Evolutionary conservation across 768 basidiomycete species (phyloP).

Genomic region (Xerocomellus dryophilus): DNA sequence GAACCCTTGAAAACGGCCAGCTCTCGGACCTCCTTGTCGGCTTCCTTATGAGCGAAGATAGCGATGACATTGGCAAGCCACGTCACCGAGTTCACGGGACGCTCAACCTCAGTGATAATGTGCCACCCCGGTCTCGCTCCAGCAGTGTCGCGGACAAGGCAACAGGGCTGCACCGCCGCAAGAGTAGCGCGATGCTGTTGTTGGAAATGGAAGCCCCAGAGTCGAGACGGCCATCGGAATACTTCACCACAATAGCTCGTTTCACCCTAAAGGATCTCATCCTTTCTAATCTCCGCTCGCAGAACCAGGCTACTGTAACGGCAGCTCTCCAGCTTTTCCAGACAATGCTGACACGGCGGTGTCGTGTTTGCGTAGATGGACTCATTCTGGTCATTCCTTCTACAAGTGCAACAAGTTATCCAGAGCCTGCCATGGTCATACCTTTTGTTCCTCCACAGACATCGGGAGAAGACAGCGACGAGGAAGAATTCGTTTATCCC

Average conservation of each 20-base stretch:
- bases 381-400: constrained; percentile 71
- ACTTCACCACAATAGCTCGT: constrained; percentile 83
- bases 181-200: constrained; percentile 90
- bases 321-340: constrained; percentile 81
- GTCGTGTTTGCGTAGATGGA: constrained; percentile 59
- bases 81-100: constrained; percentile 41
- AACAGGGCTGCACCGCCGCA: constrained; percentile 54
- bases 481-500: constrained; percentile 47
- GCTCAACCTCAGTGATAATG: constrained; percentile 39
- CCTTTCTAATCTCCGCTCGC: constrained; percentile 71
- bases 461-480: constrained; percentile 47
- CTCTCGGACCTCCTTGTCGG: constrained; percentile 69
- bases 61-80: constrained; percentile 56
- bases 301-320: constrained; percentile 59
- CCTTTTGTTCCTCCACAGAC: constrained; percentile 20
- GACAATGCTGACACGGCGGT: constrained; percentile 69
- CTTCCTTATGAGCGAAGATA: constrained; percentile 84
- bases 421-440: constrained; percentile 47
- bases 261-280: constrained; percentile 92
- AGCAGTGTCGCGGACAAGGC: constrained; percentile 35
- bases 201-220: constrained; percentile 80
- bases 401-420: constrained; percentile 70
- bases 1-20: constrained; percentile 64
- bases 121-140: constrained; percentile 35
- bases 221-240: constrained; percentile 67